Evolutionary conservation across 495 filamentous ascomycete genomes (phyloP), one percentile per base, ranked within the genome.

Genomic region (Rhypophila decipiens): DNA sequence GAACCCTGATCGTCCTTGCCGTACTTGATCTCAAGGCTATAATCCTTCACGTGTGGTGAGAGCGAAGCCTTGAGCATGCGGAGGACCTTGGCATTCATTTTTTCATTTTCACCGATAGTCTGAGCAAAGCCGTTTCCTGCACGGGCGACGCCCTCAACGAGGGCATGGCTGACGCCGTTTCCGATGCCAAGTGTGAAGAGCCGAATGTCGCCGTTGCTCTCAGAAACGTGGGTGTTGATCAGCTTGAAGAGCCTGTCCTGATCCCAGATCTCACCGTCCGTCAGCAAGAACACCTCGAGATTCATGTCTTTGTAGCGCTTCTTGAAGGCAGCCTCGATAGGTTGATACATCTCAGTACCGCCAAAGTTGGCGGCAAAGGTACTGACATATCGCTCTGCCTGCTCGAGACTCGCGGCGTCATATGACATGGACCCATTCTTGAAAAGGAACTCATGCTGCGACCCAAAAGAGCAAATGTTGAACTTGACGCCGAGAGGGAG

Each of bases 381-480:
- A 5, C 73, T 49, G 5, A 79, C 68, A 52, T 82, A 72, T 0
- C 13, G 10, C 4, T 76, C 55, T 0, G 85, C 85, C 44, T 70
- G 40, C 0, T 71, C 49, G 3, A 87, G 59, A 5, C 65, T 77
- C 0, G 53, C 56, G 21, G 73, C 61, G 20, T 70, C 71, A 53
- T 87, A 88, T 0, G 61, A 58, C 47, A 70, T 63, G 34, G 79
- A 84, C 8, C 67, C 71, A 0, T 60, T 15, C 11, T 29, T 37
- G 75, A 84, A 90, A 11, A 90, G 66, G 46, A 84, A 80, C 0
- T 61, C 56, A 51, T 75, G 52, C 0, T 15, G 12, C 18, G 44
- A 65, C 9, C 85, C 85, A 50, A 89, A 89, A 1, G 79, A 85
- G 61, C 79, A 83, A 47, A 88, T 86, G 60, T 89, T 87, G 69